Conservation (phyloP, 768 basidiomycete species). For the Tephrocybe sp. region DNA sequence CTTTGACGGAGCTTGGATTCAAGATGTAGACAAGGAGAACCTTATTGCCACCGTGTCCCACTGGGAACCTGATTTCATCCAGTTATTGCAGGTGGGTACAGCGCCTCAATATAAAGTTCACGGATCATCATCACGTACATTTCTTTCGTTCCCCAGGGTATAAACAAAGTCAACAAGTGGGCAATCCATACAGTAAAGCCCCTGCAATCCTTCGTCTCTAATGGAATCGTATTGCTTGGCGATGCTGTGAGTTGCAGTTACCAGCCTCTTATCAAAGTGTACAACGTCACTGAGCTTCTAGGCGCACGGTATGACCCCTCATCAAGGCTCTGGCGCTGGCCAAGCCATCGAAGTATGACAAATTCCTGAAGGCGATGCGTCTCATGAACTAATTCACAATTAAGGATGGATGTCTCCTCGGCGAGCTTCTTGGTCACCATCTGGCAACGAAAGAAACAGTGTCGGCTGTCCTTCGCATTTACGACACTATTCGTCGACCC, state of each 20-base stretch:
- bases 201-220: slow-evolving; percentile 35
- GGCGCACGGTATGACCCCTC: slow-evolving; percentile 46
- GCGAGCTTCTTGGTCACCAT: slow-evolving; percentile 20
- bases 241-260: slow-evolving; percentile 36
- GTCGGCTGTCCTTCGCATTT: slow-evolving; percentile 25
- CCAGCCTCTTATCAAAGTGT: not conserved
- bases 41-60: slow-evolving; percentile 24
- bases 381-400: not conserved
- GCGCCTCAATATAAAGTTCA: not conserved
- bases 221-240: slow-evolving; percentile 42
- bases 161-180: slow-evolving; percentile 31
- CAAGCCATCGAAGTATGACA: slow-evolving; percentile 39
- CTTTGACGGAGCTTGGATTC: slow-evolving; percentile 29
- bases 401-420: slow-evolving; percentile 37
- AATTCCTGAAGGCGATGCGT: not conserved
- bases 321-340: slow-evolving; percentile 48
- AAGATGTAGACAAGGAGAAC: slow-evolving; percentile 28
- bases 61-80: slow-evolving; percentile 35
- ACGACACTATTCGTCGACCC: slow-evolving; percentile 35
- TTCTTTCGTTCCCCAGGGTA: not conserved
- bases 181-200: slow-evolving; percentile 38
- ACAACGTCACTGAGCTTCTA: slow-evolving; percentile 1
- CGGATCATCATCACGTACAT: not conserved
- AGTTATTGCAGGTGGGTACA: slow-evolving; percentile 25
- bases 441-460: slow-evolving; percentile 14